Conservation (phyloP, 1,284 basidiomycete genomes). For the Malassezia brasiliensis region DNA sequence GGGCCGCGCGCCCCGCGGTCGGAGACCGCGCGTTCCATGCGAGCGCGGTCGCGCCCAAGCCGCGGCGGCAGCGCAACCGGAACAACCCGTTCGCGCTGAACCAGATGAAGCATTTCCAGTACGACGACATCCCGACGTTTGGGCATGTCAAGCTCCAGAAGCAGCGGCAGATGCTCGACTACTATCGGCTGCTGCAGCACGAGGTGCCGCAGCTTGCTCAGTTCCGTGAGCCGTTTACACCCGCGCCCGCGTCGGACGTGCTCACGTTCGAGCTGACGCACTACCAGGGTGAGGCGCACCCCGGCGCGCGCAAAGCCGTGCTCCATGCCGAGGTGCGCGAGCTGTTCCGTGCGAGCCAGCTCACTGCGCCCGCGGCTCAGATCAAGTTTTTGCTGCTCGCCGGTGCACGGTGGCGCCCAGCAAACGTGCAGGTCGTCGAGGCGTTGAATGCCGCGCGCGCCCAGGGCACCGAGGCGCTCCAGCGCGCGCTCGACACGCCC, state of each 20-base stretch:
- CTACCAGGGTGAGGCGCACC: slow-evolving; percentile 49
- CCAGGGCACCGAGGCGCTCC: slow-evolving; percentile 1
- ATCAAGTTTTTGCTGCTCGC: slow-evolving; percentile 50
- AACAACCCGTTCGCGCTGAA: slow-evolving; percentile 29
- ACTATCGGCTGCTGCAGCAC: slow-evolving; percentile 31
- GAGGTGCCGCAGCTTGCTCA: slow-evolving; percentile 41
- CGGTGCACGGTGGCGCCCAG: slow-evolving; percentile 34
- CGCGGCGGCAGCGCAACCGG: slow-evolving; percentile 23
- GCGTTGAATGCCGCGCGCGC: slow-evolving; percentile 9
- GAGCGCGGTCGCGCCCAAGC: slow-evolving; percentile 17
- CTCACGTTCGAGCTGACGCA: slow-evolving; percentile 44
- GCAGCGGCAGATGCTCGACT: slow-evolving; percentile 34
- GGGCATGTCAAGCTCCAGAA: slow-evolving; percentile 36
- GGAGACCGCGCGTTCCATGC: not conserved
- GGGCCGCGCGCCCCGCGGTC: not conserved
- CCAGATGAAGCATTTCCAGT: slow-evolving; percentile 35
- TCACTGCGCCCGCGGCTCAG: slow-evolving; percentile 30
- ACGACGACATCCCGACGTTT: slow-evolving; percentile 42
- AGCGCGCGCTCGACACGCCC: not conserved
- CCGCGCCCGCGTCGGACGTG: slow-evolving; percentile 26
- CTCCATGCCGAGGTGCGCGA: slow-evolving; percentile 33
- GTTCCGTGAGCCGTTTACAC: slow-evolving; percentile 39
- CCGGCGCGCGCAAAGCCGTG: slow-evolving; percentile 46
- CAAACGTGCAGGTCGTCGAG: not conserved
- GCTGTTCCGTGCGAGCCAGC: slow-evolving; percentile 26